Evolutionary conservation across 1,284 basidiomycete species (phyloP).

Genomic region (Melampsora larici-populina): DNA sequence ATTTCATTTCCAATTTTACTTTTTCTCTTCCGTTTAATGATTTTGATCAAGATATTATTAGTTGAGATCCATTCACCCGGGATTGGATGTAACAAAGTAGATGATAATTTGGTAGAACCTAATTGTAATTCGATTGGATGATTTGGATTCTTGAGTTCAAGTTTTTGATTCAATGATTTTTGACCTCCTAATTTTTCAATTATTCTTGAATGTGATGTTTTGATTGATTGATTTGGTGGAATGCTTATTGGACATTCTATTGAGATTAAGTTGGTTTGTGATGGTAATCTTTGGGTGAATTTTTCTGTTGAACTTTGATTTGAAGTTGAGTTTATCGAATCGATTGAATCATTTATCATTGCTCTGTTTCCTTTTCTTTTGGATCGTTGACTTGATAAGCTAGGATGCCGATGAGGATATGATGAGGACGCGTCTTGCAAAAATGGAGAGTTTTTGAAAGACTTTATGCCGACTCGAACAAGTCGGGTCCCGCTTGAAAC

Average conservation of each 20-base stretch:
- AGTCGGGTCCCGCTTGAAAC: too few species aligned
- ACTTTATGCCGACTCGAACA: too few species aligned
- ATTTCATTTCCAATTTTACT: slow-evolving; percentile 48
- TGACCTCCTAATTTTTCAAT: slow-evolving; percentile 22
- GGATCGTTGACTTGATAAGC: too few species aligned
- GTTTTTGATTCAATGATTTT: neutral
- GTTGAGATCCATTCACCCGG: slow-evolving; percentile 71
- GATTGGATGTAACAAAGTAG: slow-evolving; percentile 69
- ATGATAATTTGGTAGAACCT: neutral
- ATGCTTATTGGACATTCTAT: neutral
- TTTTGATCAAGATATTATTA: slow-evolving; percentile 74
- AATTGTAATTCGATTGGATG: slow-evolving; percentile 27
- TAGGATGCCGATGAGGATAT: too few species aligned
- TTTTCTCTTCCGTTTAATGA: slow-evolving; percentile 64
- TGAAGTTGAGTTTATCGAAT: neutral
- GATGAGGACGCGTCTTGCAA: too few species aligned
- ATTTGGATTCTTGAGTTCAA: slow-evolving; percentile 18
- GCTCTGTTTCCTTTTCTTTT: too few species aligned
- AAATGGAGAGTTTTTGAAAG: too few species aligned
- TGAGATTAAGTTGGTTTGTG: neutral
- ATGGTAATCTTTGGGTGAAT: neutral
- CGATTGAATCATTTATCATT: too few species aligned
- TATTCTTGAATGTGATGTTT: neutral
- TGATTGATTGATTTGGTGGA: neutral
- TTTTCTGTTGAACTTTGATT: neutral